Percentiles rank a stretch among this genome's conserved stretches.
phyloP scores from a whole-genome alignment of 2,329 filamentous ascomycete genomes.

The Cercospora sojina region DNA sequence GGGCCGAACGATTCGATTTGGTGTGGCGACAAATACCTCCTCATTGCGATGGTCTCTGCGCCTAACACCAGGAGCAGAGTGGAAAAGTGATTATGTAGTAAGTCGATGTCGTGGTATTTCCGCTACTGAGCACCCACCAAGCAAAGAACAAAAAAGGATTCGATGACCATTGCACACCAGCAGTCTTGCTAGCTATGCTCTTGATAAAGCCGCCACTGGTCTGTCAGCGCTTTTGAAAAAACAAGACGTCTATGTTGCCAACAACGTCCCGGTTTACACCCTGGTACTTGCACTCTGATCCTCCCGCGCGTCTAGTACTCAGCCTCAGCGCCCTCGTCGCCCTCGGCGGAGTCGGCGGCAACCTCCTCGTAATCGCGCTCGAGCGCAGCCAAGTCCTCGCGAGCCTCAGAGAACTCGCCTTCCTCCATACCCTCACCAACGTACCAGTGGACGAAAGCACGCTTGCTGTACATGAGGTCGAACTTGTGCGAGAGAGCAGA shows the following conservation, averaged over 20 bases:
- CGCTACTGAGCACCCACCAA: slow-evolving; percentile 17
- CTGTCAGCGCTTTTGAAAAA: slow-evolving; percentile 9
- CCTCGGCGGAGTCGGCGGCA: slow-evolving; percentile 87
- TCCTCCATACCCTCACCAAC: slow-evolving; percentile 99
- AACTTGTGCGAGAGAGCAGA: slow-evolving; percentile 95
- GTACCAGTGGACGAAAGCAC: slow-evolving; percentile 99
- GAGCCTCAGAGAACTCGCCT: slow-evolving; percentile 98
- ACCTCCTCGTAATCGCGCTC: slow-evolving; percentile 99
- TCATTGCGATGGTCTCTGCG: not conserved
- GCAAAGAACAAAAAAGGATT: slow-evolving; percentile 19
- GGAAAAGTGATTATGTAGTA: not conserved
- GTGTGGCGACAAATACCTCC: not conserved
- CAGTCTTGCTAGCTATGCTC: slow-evolving; percentile 18
- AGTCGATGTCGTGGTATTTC: slow-evolving; percentile 19
- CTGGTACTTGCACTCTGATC: not conserved
- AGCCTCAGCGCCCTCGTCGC: slow-evolving; percentile 78
- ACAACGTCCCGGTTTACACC: not conserved
- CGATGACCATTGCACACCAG: slow-evolving; percentile 14
- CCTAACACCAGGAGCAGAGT: not conserved
- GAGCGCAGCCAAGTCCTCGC: slow-evolving; percentile 95
- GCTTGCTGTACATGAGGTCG: slow-evolving; percentile 99
- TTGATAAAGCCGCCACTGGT: slow-evolving; percentile 10
- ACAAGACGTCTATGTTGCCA: slow-evolving; percentile 10
- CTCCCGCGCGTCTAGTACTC: slow-evolving; percentile 72
- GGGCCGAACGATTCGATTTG: too few species aligned